These are phyloP conservation scores for Mycena filopes DNA, from an alignment of 768 basidiomycete species.

Conservation along the genomic window DNA sequence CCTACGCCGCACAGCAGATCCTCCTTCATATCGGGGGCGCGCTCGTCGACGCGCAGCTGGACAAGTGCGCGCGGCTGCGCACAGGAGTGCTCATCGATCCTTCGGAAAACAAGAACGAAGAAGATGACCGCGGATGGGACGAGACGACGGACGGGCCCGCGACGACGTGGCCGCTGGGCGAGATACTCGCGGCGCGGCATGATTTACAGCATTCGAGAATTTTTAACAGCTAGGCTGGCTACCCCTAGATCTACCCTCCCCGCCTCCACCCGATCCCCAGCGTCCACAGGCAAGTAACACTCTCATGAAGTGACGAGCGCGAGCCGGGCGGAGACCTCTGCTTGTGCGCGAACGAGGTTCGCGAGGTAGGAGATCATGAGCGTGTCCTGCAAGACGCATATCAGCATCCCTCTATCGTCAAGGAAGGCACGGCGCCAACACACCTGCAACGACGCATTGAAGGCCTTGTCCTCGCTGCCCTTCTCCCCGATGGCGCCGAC, in stretches of 20 bases:
- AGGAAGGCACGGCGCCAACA: not conserved
- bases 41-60: slow-evolving; percentile 67
- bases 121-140: slow-evolving; percentile 47
- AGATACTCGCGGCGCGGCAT: slow-evolving; percentile 89
- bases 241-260: slow-evolving; percentile 17
- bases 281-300: slow-evolving; percentile 40
- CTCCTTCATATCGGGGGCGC: slow-evolving; percentile 78
- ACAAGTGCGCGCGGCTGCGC: slow-evolving; percentile 57
- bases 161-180: slow-evolving; percentile 96
- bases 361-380: slow-evolving; percentile 96
- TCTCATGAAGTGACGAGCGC: slow-evolving; percentile 68
- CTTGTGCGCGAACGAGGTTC: slow-evolving; percentile 92
- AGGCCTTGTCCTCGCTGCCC: slow-evolving; percentile 64
- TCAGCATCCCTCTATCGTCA: slow-evolving; percentile 28
- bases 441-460: slow-evolving; percentile 83
- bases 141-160: slow-evolving; percentile 69
- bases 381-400: slow-evolving; percentile 71
- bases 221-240: slow-evolving; percentile 82
- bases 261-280: not conserved
- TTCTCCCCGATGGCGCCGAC: slow-evolving; percentile 80
- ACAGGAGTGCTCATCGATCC: slow-evolving; percentile 50
- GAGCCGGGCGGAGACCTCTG: slow-evolving; percentile 89
- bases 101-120: not conserved
- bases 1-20: slow-evolving; percentile 91
- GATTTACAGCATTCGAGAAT: slow-evolving; percentile 96